These are phyloP conservation scores for Penicillium janthinellum DNA, from an alignment of 2,329 filamentous ascomycete species.

Conservation along the genomic window DNA sequence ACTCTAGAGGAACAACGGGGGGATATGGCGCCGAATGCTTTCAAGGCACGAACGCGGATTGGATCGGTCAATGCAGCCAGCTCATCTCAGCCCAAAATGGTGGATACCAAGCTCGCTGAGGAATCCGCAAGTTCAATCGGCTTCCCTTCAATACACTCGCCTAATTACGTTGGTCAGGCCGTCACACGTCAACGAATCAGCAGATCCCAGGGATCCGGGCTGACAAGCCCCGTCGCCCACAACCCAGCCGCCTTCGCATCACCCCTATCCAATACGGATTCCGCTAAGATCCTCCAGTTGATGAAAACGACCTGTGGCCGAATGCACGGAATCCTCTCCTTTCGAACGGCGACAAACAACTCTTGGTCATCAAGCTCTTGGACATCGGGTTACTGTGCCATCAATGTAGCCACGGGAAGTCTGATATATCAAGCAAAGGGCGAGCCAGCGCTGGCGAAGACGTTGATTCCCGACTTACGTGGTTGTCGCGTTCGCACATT, in stretches of 20 bases:
- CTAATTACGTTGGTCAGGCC: constrained; percentile 38
- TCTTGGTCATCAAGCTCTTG: constrained; percentile 49
- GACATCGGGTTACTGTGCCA: constrained; percentile 55
- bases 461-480: constrained; percentile 52
- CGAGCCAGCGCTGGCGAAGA: constrained; percentile 51
- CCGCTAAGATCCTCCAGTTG: constrained; percentile 51
- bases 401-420: constrained; percentile 54
- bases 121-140: constrained; percentile 49
- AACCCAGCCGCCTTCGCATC: constrained; percentile 37
- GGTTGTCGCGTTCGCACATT: constrained; percentile 53
- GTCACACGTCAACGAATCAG: constrained; percentile 38
- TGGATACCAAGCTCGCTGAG: constrained; percentile 42
- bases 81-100: constrained; percentile 36
- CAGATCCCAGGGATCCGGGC: constrained; percentile 35
- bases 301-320: constrained; percentile 56
- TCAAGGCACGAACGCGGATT: constrained; percentile 40
- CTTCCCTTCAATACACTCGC: constrained; percentile 51
- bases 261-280: constrained; percentile 47
- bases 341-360: constrained; percentile 45
- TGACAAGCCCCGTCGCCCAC: constrained; percentile 29
- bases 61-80: constrained; percentile 44
- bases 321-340: constrained; percentile 57
- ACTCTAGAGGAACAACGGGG: constrained; percentile 46
- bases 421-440: constrained; percentile 55
- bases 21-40: constrained; percentile 38